Evolutionary conservation across 345 rosid genomes (phyloP).

Genomic region (Durio zibethinus): DNA sequence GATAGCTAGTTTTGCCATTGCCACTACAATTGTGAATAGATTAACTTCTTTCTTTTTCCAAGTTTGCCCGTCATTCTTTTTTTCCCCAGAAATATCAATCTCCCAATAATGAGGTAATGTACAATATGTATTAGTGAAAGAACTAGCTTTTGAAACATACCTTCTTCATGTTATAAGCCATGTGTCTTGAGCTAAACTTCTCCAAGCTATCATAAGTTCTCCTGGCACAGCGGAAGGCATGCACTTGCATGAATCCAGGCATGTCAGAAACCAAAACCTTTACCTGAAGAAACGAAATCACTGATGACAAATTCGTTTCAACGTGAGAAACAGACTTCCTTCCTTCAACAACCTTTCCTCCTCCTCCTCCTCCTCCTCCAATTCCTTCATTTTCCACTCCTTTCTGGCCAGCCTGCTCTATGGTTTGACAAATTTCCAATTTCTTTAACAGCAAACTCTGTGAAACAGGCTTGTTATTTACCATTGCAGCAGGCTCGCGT

Average conservation of each 20-base stretch:
- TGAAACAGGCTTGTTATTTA: conserved; percentile 18
- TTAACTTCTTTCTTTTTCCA: background rate
- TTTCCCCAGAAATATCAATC: background rate
- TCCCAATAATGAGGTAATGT: background rate
- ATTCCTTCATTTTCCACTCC: background rate
- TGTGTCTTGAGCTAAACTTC: conserved; percentile 71
- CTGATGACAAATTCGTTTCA: conserved; percentile 59
- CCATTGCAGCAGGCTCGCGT: conserved; percentile 15
- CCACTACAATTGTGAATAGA: background rate
- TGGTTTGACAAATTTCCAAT: conserved; percentile 20
- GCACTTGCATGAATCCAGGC: conserved; percentile 90
- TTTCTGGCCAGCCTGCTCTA: background rate
- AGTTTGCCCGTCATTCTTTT: background rate
- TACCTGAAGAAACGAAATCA: conserved; percentile 69
- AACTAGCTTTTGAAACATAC: conserved; percentile 25
- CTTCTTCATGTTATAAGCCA: conserved; percentile 88
- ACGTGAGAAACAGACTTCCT: conserved; percentile 81
- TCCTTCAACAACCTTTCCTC: conserved; percentile 36
- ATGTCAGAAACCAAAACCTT: conserved; percentile 76
- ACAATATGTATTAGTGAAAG: background rate
- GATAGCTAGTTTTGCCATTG: background rate
- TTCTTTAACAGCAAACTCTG: conserved; percentile 24
- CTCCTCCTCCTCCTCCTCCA: background rate
- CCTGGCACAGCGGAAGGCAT: conserved; percentile 82
- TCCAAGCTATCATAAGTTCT: conserved; percentile 66